A percentile compares a stretch with the other conserved stretches of the same genome.
Evolutionary conservation across 768 basidiomycete genomes (phyloP).

Genomic region (Pleurotus tuoliensis): DNA sequence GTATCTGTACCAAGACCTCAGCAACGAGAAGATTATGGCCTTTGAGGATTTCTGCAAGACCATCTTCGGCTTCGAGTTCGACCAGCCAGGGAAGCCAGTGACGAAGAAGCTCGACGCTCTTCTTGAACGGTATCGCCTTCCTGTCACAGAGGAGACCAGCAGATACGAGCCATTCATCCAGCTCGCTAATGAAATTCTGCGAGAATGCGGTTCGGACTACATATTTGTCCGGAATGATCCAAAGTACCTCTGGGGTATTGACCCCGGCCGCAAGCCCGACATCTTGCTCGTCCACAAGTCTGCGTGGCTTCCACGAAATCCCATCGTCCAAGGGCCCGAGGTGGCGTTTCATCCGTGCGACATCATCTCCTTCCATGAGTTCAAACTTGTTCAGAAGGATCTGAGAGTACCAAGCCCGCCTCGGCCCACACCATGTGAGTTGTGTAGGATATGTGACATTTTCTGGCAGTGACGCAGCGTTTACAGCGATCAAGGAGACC

Average conservation of each 20-base stretch:
- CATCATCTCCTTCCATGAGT: slow-evolving; percentile 2
- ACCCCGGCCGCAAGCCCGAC: slow-evolving; percentile 6
- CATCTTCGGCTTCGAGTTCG: neutral
- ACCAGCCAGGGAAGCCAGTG: neutral
- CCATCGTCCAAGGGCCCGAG: neutral
- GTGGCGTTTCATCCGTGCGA: slow-evolving; percentile 2
- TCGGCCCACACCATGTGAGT: neutral
- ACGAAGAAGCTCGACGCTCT: neutral
- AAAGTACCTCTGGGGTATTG: neutral
- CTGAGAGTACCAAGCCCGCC: neutral
- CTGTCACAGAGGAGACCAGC: neutral
- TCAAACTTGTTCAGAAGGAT: slow-evolving; percentile 1
- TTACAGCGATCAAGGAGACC: neutral
- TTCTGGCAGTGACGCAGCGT: neutral
- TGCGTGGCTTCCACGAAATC: neutral
- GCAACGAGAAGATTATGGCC: neutral
- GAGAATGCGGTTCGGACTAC: neutral
- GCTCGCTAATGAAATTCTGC: neutral
- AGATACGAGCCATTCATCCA: neutral
- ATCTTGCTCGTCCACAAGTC: neutral
- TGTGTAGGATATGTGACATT: neutral
- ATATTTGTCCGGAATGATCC: slow-evolving; percentile 7
- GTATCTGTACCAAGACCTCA: slow-evolving; percentile 6
- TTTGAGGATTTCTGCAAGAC: neutral
- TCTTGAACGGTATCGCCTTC: neutral